Conservation (phyloP, 2,329 filamentous ascomycete genomes). For the Penicillium sp. region DNA sequence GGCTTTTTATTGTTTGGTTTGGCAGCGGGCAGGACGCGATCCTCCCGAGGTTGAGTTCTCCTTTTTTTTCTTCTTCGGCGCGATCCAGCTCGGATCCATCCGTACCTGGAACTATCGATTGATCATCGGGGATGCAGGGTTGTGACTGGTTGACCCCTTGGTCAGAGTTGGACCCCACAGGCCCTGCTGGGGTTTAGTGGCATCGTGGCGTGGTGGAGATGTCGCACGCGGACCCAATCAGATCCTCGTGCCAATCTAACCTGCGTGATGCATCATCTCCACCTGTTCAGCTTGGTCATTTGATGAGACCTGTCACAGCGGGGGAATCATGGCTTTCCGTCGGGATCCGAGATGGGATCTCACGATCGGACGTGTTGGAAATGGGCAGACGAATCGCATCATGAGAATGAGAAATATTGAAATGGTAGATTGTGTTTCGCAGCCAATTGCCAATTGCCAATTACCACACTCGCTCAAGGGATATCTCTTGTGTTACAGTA, state of each 20-base stretch:
- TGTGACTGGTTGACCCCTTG: constrained; percentile 25
- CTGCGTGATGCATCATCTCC: constrained; percentile 20
- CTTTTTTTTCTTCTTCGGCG: constrained; percentile 22
- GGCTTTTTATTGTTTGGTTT: constrained; percentile 9
- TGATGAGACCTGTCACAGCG: background rate
- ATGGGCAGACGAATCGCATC: background rate
- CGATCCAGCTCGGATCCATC: constrained; percentile 17
- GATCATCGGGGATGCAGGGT: constrained; percentile 6
- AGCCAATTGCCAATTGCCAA: background rate
- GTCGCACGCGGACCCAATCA: background rate
- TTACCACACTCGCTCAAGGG: constrained; percentile 7
- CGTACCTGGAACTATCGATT: constrained; percentile 31
- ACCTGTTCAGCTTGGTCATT: background rate
- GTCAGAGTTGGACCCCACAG: background rate
- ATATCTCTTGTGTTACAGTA: constrained; percentile 13
- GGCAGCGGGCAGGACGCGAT: background rate
- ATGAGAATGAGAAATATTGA: too few relatives aligned
- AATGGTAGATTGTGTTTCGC: background rate
- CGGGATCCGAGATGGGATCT: background rate
- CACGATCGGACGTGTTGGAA: background rate
- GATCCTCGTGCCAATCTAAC: background rate
- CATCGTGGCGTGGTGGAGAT: constrained; percentile 8
- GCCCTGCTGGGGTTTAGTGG: constrained; percentile 13
- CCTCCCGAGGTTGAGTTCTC: constrained; percentile 11
- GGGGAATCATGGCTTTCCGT: background rate